These are phyloP conservation scores for Boletus patriciae DNA, from an alignment of 768 basidiomycete genomes.

Conservation along the genomic window DNA sequence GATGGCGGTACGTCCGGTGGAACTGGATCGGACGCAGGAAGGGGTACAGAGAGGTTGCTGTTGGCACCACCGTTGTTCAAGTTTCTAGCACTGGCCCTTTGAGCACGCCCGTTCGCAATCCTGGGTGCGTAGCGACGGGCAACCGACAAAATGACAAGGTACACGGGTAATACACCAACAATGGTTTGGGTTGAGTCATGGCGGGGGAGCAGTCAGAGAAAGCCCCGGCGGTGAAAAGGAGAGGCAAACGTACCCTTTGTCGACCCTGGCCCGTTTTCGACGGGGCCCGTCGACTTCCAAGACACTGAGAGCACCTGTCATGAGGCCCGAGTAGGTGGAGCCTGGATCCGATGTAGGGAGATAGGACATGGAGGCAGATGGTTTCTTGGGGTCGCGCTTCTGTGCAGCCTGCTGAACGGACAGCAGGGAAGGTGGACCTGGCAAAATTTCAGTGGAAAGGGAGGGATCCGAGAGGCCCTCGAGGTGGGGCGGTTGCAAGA, in stretches of 20 bases:
- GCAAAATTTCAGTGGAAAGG: slow-evolving; percentile 87
- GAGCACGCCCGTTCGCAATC: slow-evolving; percentile 63
- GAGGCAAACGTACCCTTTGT: slow-evolving; percentile 62
- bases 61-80: slow-evolving; percentile 47
- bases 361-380: slow-evolving; percentile 68
- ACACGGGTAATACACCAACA: slow-evolving; percentile 23
- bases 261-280: slow-evolving; percentile 69
- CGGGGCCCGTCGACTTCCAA: slow-evolving; percentile 60
- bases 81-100: slow-evolving; percentile 69
- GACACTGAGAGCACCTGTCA: slow-evolving; percentile 61
- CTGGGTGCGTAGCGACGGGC: slow-evolving; percentile 35
- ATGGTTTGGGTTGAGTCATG: slow-evolving; percentile 28
- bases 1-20: slow-evolving; percentile 42
- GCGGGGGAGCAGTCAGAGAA: slow-evolving; percentile 25
- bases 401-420: slow-evolving; percentile 68
- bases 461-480: slow-evolving; percentile 68
- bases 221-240: slow-evolving; percentile 24
- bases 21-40: slow-evolving; percentile 36
- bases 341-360: slow-evolving; percentile 83
- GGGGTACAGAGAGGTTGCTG: slow-evolving; percentile 30
- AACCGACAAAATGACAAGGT: slow-evolving; percentile 11
- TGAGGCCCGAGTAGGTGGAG: slow-evolving; percentile 80
- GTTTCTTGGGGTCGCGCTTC: slow-evolving; percentile 82
- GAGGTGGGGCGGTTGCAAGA: slow-evolving; percentile 75
- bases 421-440: slow-evolving; percentile 77